Evolutionary conservation across 2,329 filamentous ascomycete genomes (phyloP).

Genomic region (Colletotrichum zoysiae): DNA sequence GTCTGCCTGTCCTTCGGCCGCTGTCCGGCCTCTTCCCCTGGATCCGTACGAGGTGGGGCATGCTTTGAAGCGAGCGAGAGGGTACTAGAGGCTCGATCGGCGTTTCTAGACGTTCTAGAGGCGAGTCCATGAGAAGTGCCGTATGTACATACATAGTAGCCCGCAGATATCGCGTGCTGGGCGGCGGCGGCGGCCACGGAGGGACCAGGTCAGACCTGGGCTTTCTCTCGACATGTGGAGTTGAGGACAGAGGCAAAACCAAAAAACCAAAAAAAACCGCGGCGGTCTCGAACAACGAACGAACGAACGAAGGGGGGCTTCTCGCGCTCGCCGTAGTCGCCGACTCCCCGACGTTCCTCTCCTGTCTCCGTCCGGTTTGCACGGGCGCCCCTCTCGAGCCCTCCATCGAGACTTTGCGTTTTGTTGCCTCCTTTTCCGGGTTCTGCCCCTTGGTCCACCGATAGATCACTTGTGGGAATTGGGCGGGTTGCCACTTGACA

Average conservation of each 20-base stretch:
- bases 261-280: too few relatives aligned
- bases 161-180: constrained; percentile 9
- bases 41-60: not conserved
- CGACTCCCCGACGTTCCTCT: constrained; percentile 8
- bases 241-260: too few relatives aligned
- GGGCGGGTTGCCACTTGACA: constrained; percentile 16
- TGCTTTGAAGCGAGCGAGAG: not conserved
- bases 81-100: constrained; percentile 6
- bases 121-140: constrained; percentile 2
- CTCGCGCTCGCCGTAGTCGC: constrained; percentile 10
- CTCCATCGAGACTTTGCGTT: constrained; percentile 2
- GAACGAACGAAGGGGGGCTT: not conserved
- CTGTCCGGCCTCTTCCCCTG: not conserved
- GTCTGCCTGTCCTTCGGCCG: not conserved
- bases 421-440: constrained; percentile 5
- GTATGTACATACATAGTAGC: too few relatives aligned
- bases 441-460: not conserved
- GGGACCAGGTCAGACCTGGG: not conserved
- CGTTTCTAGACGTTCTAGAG: constrained; percentile 18
- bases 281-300: not conserved
- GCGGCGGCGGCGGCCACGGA: too few relatives aligned
- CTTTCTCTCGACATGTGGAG: not conserved
- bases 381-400: not conserved
- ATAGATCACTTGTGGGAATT: not conserved
- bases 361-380: constrained; percentile 2